Percentiles rank a stretch among this genome's conserved stretches.
Conservation (phyloP, 2,329 filamentous ascomycete species). For the Graphiopsis chlorocephala region DNA sequence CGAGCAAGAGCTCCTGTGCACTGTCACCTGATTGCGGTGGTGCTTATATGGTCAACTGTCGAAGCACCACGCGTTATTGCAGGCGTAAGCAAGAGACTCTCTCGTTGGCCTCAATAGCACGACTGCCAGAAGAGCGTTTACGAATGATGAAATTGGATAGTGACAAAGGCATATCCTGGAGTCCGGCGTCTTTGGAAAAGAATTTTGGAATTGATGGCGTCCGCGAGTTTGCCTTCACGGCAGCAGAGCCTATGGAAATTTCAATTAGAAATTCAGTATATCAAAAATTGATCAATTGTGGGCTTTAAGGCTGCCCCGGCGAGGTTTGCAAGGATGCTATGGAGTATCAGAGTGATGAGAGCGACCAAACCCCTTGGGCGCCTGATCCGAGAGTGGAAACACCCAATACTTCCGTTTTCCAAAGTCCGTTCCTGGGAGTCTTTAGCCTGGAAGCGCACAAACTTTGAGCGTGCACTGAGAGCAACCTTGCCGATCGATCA, state of each 20-base stretch:
- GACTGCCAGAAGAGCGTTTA: neutral
- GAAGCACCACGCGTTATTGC: no score
- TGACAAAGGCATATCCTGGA: neutral
- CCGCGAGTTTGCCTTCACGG: neutral
- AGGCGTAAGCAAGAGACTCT: neutral
- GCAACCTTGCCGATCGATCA: neutral
- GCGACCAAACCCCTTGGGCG: neutral
- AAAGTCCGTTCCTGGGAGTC: neutral
- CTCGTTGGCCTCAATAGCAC: neutral
- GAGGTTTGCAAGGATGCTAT: neutral
- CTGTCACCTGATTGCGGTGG: conserved; percentile 59
- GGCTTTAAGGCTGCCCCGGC: neutral
- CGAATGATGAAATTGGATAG: conserved; percentile 2
- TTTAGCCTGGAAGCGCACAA: neutral
- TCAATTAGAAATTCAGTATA: neutral
- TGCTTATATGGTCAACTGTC: no score
- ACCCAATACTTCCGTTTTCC: neutral
- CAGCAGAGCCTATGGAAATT: neutral
- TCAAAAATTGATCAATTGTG: neutral
- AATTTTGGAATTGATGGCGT: neutral
- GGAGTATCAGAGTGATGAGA: neutral
- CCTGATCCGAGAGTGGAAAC: neutral
- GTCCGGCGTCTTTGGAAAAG: neutral
- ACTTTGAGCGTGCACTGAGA: neutral
- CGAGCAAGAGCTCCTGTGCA: conserved; percentile 84